Percentiles rank a stretch among this genome's conserved stretches.
These are phyloP conservation scores for Mycena olivaceomarginata DNA, from an alignment of 768 basidiomycete genomes.

Conservation along the genomic window DNA sequence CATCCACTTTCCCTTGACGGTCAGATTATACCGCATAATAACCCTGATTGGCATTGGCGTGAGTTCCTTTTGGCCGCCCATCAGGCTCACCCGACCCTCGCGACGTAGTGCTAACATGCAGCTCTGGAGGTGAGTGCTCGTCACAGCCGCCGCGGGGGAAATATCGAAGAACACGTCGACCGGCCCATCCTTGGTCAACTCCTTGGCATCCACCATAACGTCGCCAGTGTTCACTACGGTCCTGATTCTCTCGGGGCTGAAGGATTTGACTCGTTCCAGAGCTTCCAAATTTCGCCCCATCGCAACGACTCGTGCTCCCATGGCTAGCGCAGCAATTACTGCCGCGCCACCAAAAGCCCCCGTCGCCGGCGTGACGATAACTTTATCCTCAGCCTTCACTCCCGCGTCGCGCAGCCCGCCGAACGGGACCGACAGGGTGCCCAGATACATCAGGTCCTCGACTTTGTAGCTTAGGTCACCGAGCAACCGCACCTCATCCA, in stretches of 20 bases:
- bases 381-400: background rate
- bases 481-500: conserved; percentile 2
- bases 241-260: background rate
- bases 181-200: background rate
- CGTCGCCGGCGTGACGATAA: conserved; percentile 33
- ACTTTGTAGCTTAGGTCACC: conserved; percentile 2
- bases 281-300: conserved; percentile 18
- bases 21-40: conserved; percentile 3
- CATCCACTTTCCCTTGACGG: conserved; percentile 7
- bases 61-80: background rate
- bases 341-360: conserved; percentile 33
- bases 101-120: background rate
- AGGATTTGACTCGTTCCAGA: background rate
- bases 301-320: conserved; percentile 38
- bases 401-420: conserved; percentile 5
- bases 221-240: background rate
- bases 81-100: background rate
- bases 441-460: conserved; percentile 4
- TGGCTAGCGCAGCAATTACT: conserved; percentile 27
- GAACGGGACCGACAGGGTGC: conserved; percentile 1
- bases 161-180: conserved; percentile 14
- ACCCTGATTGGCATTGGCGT: background rate
- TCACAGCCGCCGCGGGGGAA: background rate
- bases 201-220: background rate
- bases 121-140: background rate